Evolutionary conservation across 495 filamentous ascomycete species (phyloP), one percentile per base, ranked within the genome.

Genomic region (Pyrenopolyporus hunteri): DNA sequence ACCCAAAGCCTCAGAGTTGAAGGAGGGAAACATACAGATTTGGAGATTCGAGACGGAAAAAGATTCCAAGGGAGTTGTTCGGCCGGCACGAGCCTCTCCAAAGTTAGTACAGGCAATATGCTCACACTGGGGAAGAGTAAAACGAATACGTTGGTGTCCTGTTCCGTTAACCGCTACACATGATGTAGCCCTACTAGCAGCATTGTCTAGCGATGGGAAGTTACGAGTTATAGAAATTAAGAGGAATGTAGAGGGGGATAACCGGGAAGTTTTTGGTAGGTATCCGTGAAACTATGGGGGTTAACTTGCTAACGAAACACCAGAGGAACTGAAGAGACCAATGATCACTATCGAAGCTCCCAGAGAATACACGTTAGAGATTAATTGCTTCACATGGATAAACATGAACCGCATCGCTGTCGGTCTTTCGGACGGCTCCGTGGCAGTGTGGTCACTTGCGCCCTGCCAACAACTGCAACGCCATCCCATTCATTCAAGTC

Each of bases 341-440:
- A 64, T 78, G 44, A 71, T 57, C 0, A 69, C 73, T 11, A 74
- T 83, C 20, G 69, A 71, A 20, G 70, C 74, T 20, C 58, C 63
- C 0, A 70, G 66, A 17, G 79, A 80, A 55, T 68, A 78, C 66
- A 72, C 71, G 35, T 58, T 80, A 44, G 67, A 70, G 16, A 75
- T 75, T n/a, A 79, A 76, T 25, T 76, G 74, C 64, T 72, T 82
- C 23, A 71, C 76, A 10, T 82, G 79, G 79, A 63, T 78, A 3
- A 79, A 77, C 50, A 72, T 69, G 48, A 82, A 82, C 62, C 77
- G 78, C 10, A 55, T 82, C 36, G 73, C 66, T 14, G 68, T 80
- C 42, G 79, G 73, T 47, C 75, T 79, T 64, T 76, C 73, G 0
- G 79, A 82, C 42, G 79, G 79, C 6, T 79, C 76, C 13, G 68